phyloP scores from a whole-genome alignment of 371 early-diverging fungal species.

The Catenaria anguillulae region DNA sequence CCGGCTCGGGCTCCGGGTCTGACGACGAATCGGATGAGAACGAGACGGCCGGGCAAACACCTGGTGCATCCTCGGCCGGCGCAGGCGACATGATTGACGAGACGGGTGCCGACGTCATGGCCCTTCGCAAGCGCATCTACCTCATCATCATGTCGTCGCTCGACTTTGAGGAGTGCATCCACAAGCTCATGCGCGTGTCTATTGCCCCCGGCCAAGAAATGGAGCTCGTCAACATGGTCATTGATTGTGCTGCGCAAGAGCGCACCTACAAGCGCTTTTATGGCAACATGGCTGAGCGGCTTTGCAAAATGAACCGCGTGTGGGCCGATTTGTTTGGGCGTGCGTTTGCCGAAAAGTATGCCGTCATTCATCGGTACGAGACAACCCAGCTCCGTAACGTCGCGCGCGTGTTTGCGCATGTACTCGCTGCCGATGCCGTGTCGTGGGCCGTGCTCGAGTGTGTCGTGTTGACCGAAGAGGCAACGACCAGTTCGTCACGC shows the following conservation, averaged over 20 bases:
- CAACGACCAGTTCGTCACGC: slow-evolving; percentile 88
- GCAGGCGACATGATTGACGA: slow-evolving; percentile 62
- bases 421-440: slow-evolving; percentile 71
- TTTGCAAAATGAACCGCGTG: slow-evolving; percentile 61
- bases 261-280: slow-evolving; percentile 84
- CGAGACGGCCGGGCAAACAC: too few species aligned
- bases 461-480: slow-evolving; percentile 72
- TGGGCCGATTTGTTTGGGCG: slow-evolving; percentile 67
- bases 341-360: slow-evolving; percentile 69
- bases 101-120: slow-evolving; percentile 77
- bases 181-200: slow-evolving; percentile 78
- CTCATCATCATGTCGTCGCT: slow-evolving; percentile 90
- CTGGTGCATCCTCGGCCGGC: slow-evolving; percentile 33
- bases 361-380: slow-evolving; percentile 83
- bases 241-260: slow-evolving; percentile 93
- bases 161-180: slow-evolving; percentile 88
- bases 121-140: slow-evolving; percentile 82
- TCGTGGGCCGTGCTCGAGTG: slow-evolving; percentile 68
- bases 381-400: slow-evolving; percentile 86
- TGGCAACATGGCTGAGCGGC: slow-evolving; percentile 86
- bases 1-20: too few species aligned
- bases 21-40: slow-evolving; percentile 27
- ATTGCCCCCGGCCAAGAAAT: slow-evolving; percentile 62
- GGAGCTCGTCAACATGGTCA: slow-evolving; percentile 88
- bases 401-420: slow-evolving; percentile 79